phyloP scores from a whole-genome alignment of 2,329 filamentous ascomycete species.

The Alternaria ventricosa region DNA sequence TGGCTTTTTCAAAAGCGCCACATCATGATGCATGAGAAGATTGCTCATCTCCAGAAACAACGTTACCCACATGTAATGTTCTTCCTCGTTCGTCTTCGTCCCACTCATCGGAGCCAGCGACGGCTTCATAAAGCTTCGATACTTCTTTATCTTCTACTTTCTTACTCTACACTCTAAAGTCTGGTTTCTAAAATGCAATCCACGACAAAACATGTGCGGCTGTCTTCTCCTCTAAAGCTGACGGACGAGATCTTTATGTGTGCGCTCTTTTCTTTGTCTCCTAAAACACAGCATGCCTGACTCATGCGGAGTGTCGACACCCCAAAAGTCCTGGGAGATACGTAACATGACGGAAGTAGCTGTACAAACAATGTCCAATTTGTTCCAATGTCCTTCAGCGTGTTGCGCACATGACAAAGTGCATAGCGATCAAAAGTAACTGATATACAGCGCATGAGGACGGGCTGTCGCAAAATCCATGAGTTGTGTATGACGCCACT shows the following conservation, averaged over 20 bases:
- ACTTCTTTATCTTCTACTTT: neutral
- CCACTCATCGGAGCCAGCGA: neutral
- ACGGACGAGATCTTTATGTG: neutral
- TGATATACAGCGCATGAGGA: too few relatives aligned
- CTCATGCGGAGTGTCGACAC: neutral
- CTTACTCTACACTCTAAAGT: neutral
- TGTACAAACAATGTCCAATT: neutral
- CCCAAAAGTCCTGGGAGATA: neutral
- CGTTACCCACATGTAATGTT: too few relatives aligned
- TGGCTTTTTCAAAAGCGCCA: too few relatives aligned
- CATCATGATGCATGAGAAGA: neutral
- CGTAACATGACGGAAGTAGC: too few relatives aligned
- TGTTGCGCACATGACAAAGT: neutral
- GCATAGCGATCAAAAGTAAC: neutral
- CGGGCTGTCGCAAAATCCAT: too few relatives aligned
- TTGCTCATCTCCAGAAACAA: neutral
- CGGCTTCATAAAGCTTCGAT: neutral
- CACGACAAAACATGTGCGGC: neutral
- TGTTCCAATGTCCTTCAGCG: neutral
- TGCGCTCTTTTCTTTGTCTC: neutral
- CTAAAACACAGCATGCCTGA: neutral
- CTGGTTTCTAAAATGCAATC: neutral
- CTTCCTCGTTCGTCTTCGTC: neutral
- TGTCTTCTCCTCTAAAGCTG: neutral
- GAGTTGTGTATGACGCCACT: accelerated